Percentiles rank a stretch among this genome's conserved stretches.
Evolutionary conservation across 331 rosid species (phyloP).

Genomic region (Malus hybrid): DNA sequence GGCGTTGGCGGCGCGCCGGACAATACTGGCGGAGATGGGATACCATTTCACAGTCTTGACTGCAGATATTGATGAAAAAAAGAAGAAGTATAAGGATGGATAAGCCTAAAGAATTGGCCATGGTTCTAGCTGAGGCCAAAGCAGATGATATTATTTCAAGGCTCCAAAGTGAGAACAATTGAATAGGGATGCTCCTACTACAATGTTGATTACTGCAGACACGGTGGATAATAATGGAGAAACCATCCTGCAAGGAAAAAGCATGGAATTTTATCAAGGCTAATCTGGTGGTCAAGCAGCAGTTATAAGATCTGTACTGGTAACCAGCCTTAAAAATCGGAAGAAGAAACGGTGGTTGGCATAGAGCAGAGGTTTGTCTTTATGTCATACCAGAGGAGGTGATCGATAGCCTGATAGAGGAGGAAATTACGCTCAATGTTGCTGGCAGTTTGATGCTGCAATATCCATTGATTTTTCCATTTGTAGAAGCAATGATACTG

Average conservation of each 20-base stretch:
- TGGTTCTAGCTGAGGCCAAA: constrained; percentile 47
- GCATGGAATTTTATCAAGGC: constrained; percentile 82
- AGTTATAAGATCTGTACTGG: constrained; percentile 76
- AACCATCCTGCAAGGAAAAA: constrained; percentile 73
- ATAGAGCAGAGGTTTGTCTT: constrained; percentile 63
- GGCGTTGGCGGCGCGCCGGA: too few species aligned
- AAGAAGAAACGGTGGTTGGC: constrained; percentile 70
- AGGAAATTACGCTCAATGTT: too few species aligned
- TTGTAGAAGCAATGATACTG: too few species aligned
- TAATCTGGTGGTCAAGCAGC: constrained; percentile 83
- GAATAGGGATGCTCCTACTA: constrained; percentile 41
- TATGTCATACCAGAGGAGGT: too few species aligned
- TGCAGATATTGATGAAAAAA: constrained; percentile 83
- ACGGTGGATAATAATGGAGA: constrained; percentile 87
- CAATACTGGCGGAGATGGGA: too few species aligned
- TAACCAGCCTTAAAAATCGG: constrained; percentile 70
- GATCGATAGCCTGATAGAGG: too few species aligned
- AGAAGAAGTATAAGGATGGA: constrained; percentile 51
- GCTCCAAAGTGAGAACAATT: constrained; percentile 29
- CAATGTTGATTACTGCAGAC: constrained; percentile 76
- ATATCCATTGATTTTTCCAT: too few species aligned
- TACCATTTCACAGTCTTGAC: constrained; percentile 10
- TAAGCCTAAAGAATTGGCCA: constrained; percentile 73
- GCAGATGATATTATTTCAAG: constrained; percentile 32
- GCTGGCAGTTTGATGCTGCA: too few species aligned